A percentile compares a stretch with the other conserved stretches of the same genome.
Conservation (phyloP, 2,329 filamentous ascomycete species). For the Colletotrichum cereale region DNA sequence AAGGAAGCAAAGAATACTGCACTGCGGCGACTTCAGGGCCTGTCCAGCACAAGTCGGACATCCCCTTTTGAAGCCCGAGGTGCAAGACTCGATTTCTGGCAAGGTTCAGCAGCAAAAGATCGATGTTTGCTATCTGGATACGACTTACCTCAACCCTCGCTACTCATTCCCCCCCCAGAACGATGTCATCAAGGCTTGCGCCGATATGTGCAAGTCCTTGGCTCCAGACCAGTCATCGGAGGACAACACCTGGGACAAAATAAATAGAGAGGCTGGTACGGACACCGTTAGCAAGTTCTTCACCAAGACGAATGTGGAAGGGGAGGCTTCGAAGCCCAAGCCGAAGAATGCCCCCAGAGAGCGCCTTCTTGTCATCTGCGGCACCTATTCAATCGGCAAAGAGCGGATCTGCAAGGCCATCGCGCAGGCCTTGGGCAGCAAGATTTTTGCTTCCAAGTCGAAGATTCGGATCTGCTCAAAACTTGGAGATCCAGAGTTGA, state of each 20-base stretch:
- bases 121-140: constrained; percentile 96
- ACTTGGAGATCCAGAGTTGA: constrained; percentile 86
- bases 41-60: constrained; percentile 88
- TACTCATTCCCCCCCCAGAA: constrained; percentile 94
- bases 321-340: constrained; percentile 47
- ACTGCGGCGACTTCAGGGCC: constrained; percentile 96
- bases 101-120: constrained; percentile 85
- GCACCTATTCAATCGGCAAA: constrained; percentile 98
- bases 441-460: constrained; percentile 86
- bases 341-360: constrained; percentile 52
- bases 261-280: constrained; percentile 57
- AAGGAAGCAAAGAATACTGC: constrained; percentile 82
- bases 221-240: constrained; percentile 71
- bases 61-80: constrained; percentile 82
- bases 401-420: constrained; percentile 96
- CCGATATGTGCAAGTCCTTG: constrained; percentile 85
- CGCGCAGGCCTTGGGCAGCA: constrained; percentile 84
- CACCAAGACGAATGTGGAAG: constrained; percentile 50
- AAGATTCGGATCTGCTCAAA: constrained; percentile 89
- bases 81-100: constrained; percentile 77
- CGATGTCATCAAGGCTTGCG: constrained; percentile 88
- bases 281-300: constrained; percentile 67
- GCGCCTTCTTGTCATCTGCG: constrained; percentile 89
- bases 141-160: constrained; percentile 94
- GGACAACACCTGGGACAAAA: constrained; percentile 61